A percentile compares a stretch with the other conserved stretches of the same genome.
Evolutionary conservation across 2,329 filamentous ascomycete genomes (phyloP).

Genomic region (Graphiopsis chlorocephala): DNA sequence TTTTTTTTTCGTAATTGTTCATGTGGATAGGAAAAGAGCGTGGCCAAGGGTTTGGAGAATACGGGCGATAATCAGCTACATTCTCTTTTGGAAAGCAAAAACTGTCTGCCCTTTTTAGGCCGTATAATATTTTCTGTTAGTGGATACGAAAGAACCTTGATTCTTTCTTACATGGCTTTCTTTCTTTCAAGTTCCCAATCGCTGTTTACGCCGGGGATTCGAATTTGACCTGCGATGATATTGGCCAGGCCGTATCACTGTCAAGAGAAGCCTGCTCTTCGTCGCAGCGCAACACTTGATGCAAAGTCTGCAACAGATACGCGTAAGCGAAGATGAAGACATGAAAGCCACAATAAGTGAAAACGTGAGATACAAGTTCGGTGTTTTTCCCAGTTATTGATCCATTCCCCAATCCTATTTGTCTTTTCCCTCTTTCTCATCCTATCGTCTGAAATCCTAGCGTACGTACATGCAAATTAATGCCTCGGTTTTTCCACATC

Average conservation of each 20-base stretch:
- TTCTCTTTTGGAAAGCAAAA: not conserved
- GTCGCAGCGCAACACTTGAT: too few relatives aligned
- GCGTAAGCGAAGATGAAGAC: not conserved
- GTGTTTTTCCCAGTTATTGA: not conserved
- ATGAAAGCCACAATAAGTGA: not conserved
- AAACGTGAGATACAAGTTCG: not conserved
- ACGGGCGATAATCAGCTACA: not conserved
- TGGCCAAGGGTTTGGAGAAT: not conserved
- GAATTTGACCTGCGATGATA: too few relatives aligned
- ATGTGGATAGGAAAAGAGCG: not conserved
- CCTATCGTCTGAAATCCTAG: not conserved
- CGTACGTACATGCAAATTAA: conserved; percentile 4
- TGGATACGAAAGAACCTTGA: too few relatives aligned
- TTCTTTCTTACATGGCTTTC: too few relatives aligned
- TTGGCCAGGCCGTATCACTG: too few relatives aligned
- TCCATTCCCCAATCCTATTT: not conserved
- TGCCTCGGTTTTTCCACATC: not conserved
- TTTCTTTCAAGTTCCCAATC: too few relatives aligned
- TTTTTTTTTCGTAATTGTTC: not conserved
- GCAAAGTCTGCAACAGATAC: too few relatives aligned
- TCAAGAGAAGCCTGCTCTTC: too few relatives aligned
- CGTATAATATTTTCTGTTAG: too few relatives aligned
- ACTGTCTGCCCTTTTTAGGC: not conserved
- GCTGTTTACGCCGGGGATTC: too few relatives aligned
- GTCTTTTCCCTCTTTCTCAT: not conserved